Conservation (phyloP, 148 eudicot species). For the Rheum nobile region DNA sequence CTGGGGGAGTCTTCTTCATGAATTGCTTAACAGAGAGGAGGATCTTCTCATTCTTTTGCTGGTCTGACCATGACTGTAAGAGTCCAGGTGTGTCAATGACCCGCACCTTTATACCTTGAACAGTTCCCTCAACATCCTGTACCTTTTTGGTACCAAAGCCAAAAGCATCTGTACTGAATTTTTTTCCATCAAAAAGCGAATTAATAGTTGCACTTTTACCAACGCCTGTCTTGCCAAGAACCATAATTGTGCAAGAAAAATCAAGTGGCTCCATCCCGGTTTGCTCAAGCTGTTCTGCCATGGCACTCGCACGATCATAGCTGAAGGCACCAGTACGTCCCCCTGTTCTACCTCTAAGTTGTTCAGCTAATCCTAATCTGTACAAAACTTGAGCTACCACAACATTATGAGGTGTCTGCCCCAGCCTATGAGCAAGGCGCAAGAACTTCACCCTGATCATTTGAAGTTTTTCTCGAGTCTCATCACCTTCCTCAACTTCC, state of each 20-base stretch:
- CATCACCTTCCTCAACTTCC: conserved; percentile 79
- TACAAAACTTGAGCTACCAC: conserved; percentile 98
- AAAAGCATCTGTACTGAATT: conserved; percentile 81
- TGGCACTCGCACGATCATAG: conserved; percentile 94
- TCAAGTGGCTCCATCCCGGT: conserved; percentile 79
- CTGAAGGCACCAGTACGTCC: conserved; percentile 78
- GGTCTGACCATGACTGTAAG: conserved; percentile 72
- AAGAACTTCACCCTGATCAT: conserved; percentile 94
- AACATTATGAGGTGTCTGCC: conserved; percentile 96
- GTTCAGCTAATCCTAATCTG: conserved; percentile 90
- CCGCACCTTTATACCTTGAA: conserved; percentile 84
- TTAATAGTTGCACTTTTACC: conserved; percentile 98
- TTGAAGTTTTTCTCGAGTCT: conserved; percentile 92
- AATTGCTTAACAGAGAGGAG: conserved; percentile 71
- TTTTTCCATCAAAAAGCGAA: conserved; percentile 80
- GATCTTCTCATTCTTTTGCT: conserved; percentile 71
- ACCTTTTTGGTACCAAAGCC: conserved; percentile 74
- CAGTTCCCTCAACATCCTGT: conserved; percentile 91
- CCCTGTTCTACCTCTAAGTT: conserved; percentile 82
- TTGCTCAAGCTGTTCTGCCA: conserved; percentile 94
- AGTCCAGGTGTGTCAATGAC: conserved; percentile 98
- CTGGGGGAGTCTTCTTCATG: conserved; percentile 86
- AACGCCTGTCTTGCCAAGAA: conserved; percentile 91
- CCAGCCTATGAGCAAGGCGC: conserved; percentile 91
- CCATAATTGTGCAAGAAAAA: conserved; percentile 95